Evolutionary conservation across 805 yeast species (phyloP).

Genomic region (Ogataea nonfermentans): DNA sequence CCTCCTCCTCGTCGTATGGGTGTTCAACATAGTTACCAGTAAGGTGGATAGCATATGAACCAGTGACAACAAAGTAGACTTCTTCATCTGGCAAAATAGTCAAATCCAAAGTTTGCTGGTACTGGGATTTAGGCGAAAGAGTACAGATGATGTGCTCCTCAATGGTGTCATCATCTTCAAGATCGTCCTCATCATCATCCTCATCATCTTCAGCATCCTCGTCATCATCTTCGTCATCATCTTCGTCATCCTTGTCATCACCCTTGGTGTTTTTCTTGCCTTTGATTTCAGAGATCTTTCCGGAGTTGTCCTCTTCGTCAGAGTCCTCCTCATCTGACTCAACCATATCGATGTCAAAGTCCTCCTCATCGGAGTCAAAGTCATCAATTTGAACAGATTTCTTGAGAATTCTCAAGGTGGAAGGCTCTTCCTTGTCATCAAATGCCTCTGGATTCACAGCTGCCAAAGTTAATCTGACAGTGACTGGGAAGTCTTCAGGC

Average conservation of each 20-base stretch:
- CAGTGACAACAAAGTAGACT: constrained; percentile 90
- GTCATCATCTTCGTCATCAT: constrained; percentile 28
- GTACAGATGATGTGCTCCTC: constrained; percentile 88
- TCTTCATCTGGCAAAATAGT: constrained; percentile 93
- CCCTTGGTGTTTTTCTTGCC: constrained; percentile 1
- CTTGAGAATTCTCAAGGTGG: constrained; percentile 87
- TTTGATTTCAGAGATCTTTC: constrained; percentile 30
- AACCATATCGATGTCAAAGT: constrained; percentile 31
- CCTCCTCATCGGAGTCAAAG: constrained; percentile 43
- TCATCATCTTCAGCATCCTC: constrained; percentile 38
- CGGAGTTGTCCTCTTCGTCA: constrained; percentile 38
- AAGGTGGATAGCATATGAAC: constrained; percentile 89
- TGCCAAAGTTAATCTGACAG: constrained; percentile 90
- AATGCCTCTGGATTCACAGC: constrained; percentile 89
- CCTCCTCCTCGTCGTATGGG: constrained; percentile 76
- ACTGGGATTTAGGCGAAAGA: constrained; percentile 77
- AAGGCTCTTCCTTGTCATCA: constrained; percentile 78
- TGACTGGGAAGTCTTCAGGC: constrained; percentile 81
- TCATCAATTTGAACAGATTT: constrained; percentile 46
- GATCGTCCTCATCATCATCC: constrained; percentile 53
- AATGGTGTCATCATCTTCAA: constrained; percentile 68
- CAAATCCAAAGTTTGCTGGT: constrained; percentile 87
- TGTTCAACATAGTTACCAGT: constrained; percentile 96
- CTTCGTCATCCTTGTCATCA: constrained; percentile 12
- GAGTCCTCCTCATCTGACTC: constrained; percentile 35